Evolutionary conservation across 2,329 filamentous ascomycete genomes (phyloP), one percentile per base, ranked within the genome.

Genomic region (Davidsoniella virescens): DNA sequence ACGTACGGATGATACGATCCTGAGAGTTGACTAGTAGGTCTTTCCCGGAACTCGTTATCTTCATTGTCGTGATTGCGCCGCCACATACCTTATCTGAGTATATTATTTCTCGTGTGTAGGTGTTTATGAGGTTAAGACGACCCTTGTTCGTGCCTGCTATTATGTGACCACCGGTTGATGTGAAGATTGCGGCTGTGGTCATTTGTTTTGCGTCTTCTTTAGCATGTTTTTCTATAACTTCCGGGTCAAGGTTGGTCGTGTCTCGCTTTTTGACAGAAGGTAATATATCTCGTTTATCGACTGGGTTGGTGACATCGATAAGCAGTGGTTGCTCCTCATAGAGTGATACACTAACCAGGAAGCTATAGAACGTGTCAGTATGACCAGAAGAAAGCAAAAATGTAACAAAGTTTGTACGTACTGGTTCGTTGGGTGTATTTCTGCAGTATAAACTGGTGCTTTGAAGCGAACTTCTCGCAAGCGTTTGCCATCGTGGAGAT

Each of bases 201-300:
- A 87, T 87, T 63, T 95, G 87, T 62, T 94, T 95, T 10, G 87
- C 86, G 61, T 96, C 90, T 61, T 94, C 86, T 44, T 87, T 87
- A 1, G 82, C 80, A 62, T 90, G 84, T 63, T 94, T 95, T 59
- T 93, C 87, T 52, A 78, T 81, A 20, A 73, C 65, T 6, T 79
- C 72, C 44, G 81, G 75, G 57, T 92, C 85, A 56, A 72, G 73
- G 54, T 87, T 82, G 51, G 76, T 69, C 50, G 80, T 76, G 5
- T 79, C 71, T 58, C 88, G 79, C 62, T 84, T 84, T 26, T 88
- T 90, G 2, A 82, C 80, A 6, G 88, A 93, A 33, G 88, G 83
- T 2, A 96, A 73, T 41, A 79, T 73, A 56, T 84, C 78, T 64
- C 88, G 92, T 50, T 82, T 70, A 49, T 87, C 78, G 59, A 79